A percentile compares a stretch with the other conserved stretches of the same genome.
phyloP scores from a whole-genome alignment of 139 green algal species.

The Chlamydomonas sphaeroides region DNA sequence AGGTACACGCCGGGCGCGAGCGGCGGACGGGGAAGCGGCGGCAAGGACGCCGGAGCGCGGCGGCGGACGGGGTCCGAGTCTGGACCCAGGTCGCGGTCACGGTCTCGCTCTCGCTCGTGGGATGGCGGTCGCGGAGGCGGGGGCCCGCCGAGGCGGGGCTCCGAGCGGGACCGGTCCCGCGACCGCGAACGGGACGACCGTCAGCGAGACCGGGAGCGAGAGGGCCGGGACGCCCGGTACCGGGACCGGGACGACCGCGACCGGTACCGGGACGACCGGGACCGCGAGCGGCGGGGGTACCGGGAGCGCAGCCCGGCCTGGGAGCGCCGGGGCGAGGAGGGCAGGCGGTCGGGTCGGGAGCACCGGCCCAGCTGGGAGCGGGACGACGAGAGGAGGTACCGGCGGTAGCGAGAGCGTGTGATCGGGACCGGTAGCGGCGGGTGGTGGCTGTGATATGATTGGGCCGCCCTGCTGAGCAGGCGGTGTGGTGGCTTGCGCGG shows the following conservation, averaged over 20 bases:
- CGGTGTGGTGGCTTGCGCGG: no score
- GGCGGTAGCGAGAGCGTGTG: not conserved
- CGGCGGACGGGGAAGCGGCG: not conserved
- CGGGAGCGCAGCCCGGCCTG: no score
- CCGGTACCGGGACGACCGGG: not conserved
- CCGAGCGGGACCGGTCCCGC: not conserved
- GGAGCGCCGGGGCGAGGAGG: no score
- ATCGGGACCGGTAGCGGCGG: no score
- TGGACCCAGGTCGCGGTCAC: not conserved
- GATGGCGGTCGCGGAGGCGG: not conserved
- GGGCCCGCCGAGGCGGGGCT: not conserved
- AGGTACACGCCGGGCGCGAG: slow-evolving; percentile 22
- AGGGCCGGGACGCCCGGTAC: not conserved
- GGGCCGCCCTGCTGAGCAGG: no score
- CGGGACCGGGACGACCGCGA: not conserved
- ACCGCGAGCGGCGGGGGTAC: not conserved
- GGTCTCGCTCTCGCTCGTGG: not conserved
- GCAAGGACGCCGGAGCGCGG: no score
- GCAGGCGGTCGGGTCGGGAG: not conserved
- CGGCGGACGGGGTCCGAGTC: not conserved
- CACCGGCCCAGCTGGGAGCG: not conserved
- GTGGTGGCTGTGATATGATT: no score
- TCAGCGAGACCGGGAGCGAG: not conserved
- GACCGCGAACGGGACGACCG: no score
- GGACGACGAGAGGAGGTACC: not conserved